A percentile compares a stretch with the other conserved stretches of the same genome.
phyloP scores from a whole-genome alignment of 2,329 filamentous ascomycete genomes.

The Coniochaeta prunicola region DNA sequence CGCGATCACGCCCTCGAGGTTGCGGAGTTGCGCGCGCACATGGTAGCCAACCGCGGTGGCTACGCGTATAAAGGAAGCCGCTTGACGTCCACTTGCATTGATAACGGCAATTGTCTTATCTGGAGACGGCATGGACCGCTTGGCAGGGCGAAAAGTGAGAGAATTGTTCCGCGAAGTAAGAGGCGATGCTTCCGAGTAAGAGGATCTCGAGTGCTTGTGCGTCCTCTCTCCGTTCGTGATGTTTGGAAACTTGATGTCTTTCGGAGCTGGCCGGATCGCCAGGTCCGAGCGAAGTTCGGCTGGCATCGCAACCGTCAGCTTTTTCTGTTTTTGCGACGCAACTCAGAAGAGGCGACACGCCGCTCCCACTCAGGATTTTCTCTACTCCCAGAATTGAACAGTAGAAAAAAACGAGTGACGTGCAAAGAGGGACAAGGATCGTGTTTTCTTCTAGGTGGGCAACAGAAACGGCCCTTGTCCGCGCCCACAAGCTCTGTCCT shows the following conservation, averaged over 20 bases:
- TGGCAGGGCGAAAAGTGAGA: slow-evolving; percentile 51
- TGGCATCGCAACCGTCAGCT: slow-evolving; percentile 17
- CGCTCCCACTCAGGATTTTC: neutral
- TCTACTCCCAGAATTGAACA: neutral
- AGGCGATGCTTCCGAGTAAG: slow-evolving; percentile 53
- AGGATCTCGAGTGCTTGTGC: slow-evolving; percentile 56
- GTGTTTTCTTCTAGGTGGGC: neutral
- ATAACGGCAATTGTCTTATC: slow-evolving; percentile 87
- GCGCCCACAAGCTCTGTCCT: neutral
- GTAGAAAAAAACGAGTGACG: neutral
- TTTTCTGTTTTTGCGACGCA: neutral
- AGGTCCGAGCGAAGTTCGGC: slow-evolving; percentile 25
- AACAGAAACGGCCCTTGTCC: neutral
- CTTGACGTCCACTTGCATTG: slow-evolving; percentile 92
- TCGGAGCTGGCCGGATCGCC: slow-evolving; percentile 24
- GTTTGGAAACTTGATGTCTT: slow-evolving; percentile 16
- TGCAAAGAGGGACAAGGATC: neutral
- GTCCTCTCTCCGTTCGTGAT: slow-evolving; percentile 23
- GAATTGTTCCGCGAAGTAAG: slow-evolving; percentile 52
- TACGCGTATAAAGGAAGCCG: slow-evolving; percentile 89
- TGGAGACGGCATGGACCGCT: slow-evolving; percentile 50
- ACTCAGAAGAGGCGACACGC: neutral
- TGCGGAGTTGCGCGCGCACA: slow-evolving; percentile 86
- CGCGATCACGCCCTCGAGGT: slow-evolving; percentile 79
- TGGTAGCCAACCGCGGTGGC: slow-evolving; percentile 89